Conservation (phyloP, 1,139 yeast species). For the Waltiozyma solani region DNA sequence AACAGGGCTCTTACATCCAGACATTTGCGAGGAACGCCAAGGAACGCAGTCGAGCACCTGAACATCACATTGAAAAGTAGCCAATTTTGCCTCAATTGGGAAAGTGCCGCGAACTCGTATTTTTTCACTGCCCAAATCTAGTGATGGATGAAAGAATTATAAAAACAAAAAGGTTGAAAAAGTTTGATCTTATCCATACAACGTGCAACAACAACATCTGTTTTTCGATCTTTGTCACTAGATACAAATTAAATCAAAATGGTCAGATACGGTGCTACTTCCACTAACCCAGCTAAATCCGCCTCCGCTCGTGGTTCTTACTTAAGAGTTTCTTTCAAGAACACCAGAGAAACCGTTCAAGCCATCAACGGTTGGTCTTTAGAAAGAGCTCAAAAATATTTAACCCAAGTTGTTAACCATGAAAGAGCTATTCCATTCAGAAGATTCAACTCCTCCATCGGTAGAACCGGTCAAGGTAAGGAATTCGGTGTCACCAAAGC, state of each 20-base stretch:
- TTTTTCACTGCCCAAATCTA: too few relatives aligned
- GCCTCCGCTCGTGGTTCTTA: slow-evolving; percentile 99
- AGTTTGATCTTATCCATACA: not conserved
- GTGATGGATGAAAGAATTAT: slow-evolving; percentile 1
- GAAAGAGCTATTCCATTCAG: slow-evolving; percentile 99
- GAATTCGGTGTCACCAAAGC: slow-evolving; percentile 99
- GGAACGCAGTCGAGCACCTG: slow-evolving; percentile 4
- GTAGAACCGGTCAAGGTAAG: slow-evolving; percentile 99
- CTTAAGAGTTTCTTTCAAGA: slow-evolving; percentile 99
- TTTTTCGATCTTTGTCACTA: not conserved
- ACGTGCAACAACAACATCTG: not conserved
- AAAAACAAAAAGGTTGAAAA: not conserved
- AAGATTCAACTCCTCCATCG: slow-evolving; percentile 93
- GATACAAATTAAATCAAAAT: slow-evolving; percentile 25
- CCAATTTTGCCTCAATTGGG: slow-evolving; percentile 6
- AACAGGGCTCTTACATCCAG: too few relatives aligned
- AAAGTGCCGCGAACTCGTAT: not conserved
- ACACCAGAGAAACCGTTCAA: slow-evolving; percentile 99
- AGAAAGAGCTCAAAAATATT: slow-evolving; percentile 92
- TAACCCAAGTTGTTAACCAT: slow-evolving; percentile 94
- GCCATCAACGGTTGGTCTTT: slow-evolving; percentile 98
- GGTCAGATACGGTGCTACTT: slow-evolving; percentile 97
- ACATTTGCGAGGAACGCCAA: not conserved
- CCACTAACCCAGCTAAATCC: slow-evolving; percentile 99
- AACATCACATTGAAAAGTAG: slow-evolving; percentile 8